Evolutionary conservation across 108 stramenopile genomes (phyloP).

Genomic region (Asterionellopsis glacialis): DNA sequence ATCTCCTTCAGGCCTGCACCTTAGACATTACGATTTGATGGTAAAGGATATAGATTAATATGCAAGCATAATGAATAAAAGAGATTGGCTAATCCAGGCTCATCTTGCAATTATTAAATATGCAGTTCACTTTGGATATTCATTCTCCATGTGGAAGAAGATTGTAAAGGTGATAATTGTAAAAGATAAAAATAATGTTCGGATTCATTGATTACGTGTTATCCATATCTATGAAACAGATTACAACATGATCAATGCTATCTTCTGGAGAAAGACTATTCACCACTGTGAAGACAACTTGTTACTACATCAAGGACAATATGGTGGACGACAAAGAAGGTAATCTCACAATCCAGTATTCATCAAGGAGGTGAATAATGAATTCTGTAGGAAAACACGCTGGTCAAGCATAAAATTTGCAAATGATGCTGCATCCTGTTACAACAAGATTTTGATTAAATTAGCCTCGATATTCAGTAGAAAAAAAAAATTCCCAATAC

Average conservation of each 20-base stretch:
- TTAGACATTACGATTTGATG: too few relatives aligned
- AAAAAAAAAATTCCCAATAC: background rate
- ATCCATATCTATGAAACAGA: conserved; percentile 15
- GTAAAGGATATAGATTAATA: too few relatives aligned
- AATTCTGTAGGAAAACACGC: background rate
- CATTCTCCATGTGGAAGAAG: background rate
- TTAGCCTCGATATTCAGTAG: background rate
- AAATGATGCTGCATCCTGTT: background rate
- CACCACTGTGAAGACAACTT: too few relatives aligned
- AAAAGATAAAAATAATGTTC: background rate
- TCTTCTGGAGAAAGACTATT: background rate
- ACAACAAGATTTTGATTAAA: background rate
- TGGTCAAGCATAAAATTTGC: background rate
- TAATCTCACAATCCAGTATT: background rate
- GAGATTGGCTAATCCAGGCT: background rate
- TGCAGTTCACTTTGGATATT: conserved; percentile 1
- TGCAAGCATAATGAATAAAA: background rate
- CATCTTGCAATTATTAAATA: conserved; percentile 1
- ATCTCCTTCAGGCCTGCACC: background rate
- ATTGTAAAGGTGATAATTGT: conserved; percentile 2
- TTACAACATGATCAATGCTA: background rate
- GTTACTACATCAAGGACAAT: background rate
- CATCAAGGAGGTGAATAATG: background rate
- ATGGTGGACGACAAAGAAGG: too few relatives aligned
- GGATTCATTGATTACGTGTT: conserved; percentile 9